Base-by-base conservation (phyloP, 495 filamentous ascomycete species). In the Podospora conica region DNA sequence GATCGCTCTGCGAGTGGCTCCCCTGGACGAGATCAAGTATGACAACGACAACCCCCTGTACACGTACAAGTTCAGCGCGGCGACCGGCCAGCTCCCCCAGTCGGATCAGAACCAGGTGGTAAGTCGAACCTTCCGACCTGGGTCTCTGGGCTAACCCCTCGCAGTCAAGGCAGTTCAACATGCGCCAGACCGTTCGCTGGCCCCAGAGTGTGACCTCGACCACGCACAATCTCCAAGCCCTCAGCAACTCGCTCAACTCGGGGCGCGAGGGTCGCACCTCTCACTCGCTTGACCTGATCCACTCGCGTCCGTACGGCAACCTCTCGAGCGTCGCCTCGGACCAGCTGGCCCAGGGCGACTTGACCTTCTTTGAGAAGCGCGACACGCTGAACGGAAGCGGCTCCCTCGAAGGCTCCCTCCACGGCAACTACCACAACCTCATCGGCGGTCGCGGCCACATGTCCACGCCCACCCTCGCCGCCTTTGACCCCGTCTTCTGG, bases 401-500 rank as follows among this genome's bases (percentile, higher is more conserved):
- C n/a, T 61, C 60, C 7, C 28, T 61, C 5, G 60, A 61, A 12
- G 60, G 28, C 24, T 48, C 40, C 6, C 20, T 61, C 40, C 60
- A 61, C 21, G 24, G 24, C 21, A 61, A n/a, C 9, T 53, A 40
- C 31, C 60, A 61, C 60, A 48, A 23, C 29, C 24, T 40, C 10
- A 61, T 61, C 18, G 60, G 60, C 58, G 58, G 58, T 5, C n/a
- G 28, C 29, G 60, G 60, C 9, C 60, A 61, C 31, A 61, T 61
- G 60, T 21, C 27, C 3, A n/a, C 20, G 7, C 18, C 33, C n/a
- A 22, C 60, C 10, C 20, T 61, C 20, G 60, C 60, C 3, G 60
- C 60, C 4, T 61, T 61, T 23, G 60, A 61, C 29, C 60, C 60
- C n/a, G 60, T 61, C 29, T 61, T 61, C 23, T 61, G 25, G 27